Percentiles rank a stretch among this genome's conserved stretches.
These are phyloP conservation scores for Brassica incana DNA, from an alignment of 345 rosid genomes.

Conservation along the genomic window DNA sequence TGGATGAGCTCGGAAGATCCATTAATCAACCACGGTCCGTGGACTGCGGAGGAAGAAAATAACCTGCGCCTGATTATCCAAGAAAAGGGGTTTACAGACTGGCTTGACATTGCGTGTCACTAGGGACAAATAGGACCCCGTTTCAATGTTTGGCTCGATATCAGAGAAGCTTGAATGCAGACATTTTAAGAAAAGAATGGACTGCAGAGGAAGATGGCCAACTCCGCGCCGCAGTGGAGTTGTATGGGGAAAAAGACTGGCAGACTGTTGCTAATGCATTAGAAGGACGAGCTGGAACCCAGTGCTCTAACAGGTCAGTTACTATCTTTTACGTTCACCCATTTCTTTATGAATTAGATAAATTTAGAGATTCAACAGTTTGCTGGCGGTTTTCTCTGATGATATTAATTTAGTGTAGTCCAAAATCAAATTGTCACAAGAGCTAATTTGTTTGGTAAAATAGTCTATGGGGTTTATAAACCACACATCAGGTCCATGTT, in stretches of 20 bases:
- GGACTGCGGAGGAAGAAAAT: slow-evolving; percentile 78
- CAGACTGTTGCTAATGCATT: slow-evolving; percentile 76
- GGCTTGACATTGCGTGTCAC: slow-evolving; percentile 65
- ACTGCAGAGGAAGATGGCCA: slow-evolving; percentile 80
- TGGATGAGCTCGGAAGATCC: slow-evolving; percentile 90
- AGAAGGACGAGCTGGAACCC: slow-evolving; percentile 75
- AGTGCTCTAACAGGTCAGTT: slow-evolving; percentile 89
- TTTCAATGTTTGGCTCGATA: slow-evolving; percentile 79
- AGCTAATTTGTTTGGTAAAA: slow-evolving; percentile 8
- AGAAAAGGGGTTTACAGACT: slow-evolving; percentile 60
- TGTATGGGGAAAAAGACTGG: slow-evolving; percentile 77
- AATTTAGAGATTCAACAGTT: neutral
- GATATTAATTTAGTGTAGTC: neutral
- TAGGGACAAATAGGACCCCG: slow-evolving; percentile 85
- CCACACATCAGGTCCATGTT: slow-evolving; percentile 11
- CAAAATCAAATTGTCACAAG: neutral
- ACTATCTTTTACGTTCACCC: slow-evolving; percentile 9
- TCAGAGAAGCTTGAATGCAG: slow-evolving; percentile 79
- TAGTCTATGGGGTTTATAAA: slow-evolving; percentile 13
- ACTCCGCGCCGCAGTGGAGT: slow-evolving; percentile 71
- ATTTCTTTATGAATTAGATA: slow-evolving; percentile 3
- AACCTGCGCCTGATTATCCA: slow-evolving; percentile 56
- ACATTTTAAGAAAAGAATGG: slow-evolving; percentile 74
- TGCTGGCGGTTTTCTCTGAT: neutral
- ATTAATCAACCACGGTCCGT: slow-evolving; percentile 56